Evolutionary conservation across 192 early-diverging fungal species (phyloP).

Genomic region (Coemansia sp.): DNA sequence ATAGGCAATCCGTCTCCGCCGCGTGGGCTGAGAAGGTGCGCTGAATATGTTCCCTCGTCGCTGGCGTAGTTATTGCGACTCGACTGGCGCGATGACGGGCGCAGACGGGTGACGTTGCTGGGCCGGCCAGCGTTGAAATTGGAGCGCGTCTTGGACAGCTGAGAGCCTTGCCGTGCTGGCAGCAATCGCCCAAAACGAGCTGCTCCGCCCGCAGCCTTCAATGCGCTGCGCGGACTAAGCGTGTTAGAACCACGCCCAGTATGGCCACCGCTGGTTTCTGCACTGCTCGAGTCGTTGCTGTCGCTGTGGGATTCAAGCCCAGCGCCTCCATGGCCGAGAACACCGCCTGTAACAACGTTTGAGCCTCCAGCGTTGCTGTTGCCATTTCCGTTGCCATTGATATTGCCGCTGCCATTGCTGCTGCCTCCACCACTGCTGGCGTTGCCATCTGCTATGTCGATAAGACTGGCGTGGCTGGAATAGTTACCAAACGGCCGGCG

Average conservation of each 20-base stretch:
- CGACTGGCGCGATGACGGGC: slow-evolving; percentile 52
- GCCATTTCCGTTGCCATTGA: neutral
- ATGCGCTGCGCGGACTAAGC: neutral
- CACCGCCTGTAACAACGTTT: neutral
- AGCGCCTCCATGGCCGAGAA: slow-evolving; percentile 1
- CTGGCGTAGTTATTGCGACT: slow-evolving; percentile 32
- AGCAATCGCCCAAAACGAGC: slow-evolving; percentile 39
- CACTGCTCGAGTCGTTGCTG: slow-evolving; percentile 16
- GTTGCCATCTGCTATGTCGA: neutral
- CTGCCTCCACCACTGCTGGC: slow-evolving; percentile 7
- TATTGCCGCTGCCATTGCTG: neutral
- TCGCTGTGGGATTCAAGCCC: slow-evolving; percentile 16
- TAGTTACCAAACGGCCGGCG: slow-evolving; percentile 10
- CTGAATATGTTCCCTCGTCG: slow-evolving; percentile 32
- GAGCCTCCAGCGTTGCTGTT: neutral
- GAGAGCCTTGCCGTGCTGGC: slow-evolving; percentile 18
- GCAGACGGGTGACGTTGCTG: slow-evolving; percentile 34
- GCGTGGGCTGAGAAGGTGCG: slow-evolving; percentile 7
- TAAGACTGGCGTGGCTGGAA: slow-evolving; percentile 4
- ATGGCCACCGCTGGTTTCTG: neutral
- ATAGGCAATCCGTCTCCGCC: neutral
- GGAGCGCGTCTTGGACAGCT: slow-evolving; percentile 8
- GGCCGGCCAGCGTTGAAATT: slow-evolving; percentile 21
- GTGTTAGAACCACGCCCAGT: neutral
- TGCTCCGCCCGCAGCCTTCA: slow-evolving; percentile 38